Base-by-base conservation (phyloP, 1,284 basidiomycete species). In the Takashimella koratensis region DNA sequence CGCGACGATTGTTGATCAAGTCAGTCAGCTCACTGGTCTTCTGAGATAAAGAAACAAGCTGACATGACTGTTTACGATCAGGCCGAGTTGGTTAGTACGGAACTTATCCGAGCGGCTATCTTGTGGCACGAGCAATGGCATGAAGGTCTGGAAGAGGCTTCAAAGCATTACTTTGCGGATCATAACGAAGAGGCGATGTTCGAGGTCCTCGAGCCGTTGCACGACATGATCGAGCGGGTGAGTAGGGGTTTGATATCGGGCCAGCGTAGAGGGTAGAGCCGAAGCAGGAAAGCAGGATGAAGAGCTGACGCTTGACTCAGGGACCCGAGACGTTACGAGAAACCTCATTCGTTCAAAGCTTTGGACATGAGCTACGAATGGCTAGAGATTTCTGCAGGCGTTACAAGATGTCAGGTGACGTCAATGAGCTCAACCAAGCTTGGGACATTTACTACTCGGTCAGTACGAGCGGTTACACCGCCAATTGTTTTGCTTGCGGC, bases 161-260 rank as follows among this genome's bases (percentile, higher is more conserved):
- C 94, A 11, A 84, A 96, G 49, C 80, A 95, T 47, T 99, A 95
- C 79, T 98, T 95, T 79, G 96, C 92, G 19, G 96, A 98, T 67
- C 91, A 94, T 73, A 98, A 99, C 73, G 88, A 95, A n/a, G 90
- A 94, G 62, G 96, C 89, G 16, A 98, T 99, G 96, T 98, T 98
- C 69, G 87, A 87, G 27, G 89, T 86, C 19, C 77, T 99, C 54
- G 92, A 96, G 65, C 95, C 95, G 2, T 78, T 98, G 59, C 96
- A 99, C 67, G 90, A 96, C 54, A 82, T 94, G 78, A 81, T 99
- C 21, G 95, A 97, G 75, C 84, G 83, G 53, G 90, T 90, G 62
- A 72, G 85, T 77, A 4, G 13, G 36, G 24, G n/a, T n/a, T n/a
- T n/a, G n/a, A n/a, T n/a, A n/a, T n/a, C n/a, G n/a, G n/a, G n/a